Base-by-base conservation (phyloP, 2,329 filamentous ascomycete genomes). In the Cercospora sesami region DNA sequence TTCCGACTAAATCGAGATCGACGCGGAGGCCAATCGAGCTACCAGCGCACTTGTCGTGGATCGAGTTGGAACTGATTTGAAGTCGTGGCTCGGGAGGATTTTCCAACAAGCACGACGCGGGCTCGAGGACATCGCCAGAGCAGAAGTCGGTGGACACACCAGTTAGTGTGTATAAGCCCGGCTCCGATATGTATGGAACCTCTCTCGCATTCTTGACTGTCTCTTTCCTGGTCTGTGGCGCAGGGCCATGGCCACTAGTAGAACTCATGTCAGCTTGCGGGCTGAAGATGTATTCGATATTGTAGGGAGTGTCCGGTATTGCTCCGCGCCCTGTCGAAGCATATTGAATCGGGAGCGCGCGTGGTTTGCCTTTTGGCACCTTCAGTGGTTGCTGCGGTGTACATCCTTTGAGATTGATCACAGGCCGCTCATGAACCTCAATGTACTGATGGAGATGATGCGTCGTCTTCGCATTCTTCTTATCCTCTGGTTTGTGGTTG, bases 31-130 rank as follows among this genome's bases (percentile, higher is more conserved):
- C 95, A 69, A 99, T 92, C 0, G 95, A 93, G 76, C 93, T 97
- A 59, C 94, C 93, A 39, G 94, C 94, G 78, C 95, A 99, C 78
- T 96, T 96, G 79, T 99, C 95, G 63, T 92, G 91, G 53, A 99
- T 93, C 70, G 93, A 90, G 73, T 96, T 91, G 6, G 89, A 85
- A 33, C 86, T 86, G 60, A 99, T 83, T 4, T 87, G 84, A 67
- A 99, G 79, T 65, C 90, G 88, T 9, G 95, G 95, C 80, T 97
- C 90, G 0, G 95, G 90, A 5, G 95, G 95, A 72, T 98, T 99
- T 72, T 96, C 85, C 64, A 99, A 83, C 67, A 97, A 84, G 78
- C 94, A 98, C n/a, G 94, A 95, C 2, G 94, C 92, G 30, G 95
- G 95, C 78, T 99, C 95, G 71, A 94, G 86, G 4, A 99, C 89